These are phyloP conservation scores for Luffa aegyptiaca DNA, from an alignment of 306 rosid species.

Conservation along the genomic window DNA sequence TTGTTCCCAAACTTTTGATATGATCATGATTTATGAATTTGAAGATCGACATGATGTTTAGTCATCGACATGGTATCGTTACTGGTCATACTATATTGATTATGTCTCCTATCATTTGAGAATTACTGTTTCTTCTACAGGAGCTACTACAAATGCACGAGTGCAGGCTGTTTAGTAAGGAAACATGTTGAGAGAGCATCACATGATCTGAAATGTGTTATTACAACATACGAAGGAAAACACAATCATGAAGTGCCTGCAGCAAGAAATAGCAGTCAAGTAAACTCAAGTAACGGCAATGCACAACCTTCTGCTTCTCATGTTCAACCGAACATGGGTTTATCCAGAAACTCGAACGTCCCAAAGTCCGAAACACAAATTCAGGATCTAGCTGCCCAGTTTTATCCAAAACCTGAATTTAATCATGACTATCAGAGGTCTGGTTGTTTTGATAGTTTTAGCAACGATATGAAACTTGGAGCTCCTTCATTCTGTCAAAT, in stretches of 20 bases:
- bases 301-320: slow-evolving; percentile 19
- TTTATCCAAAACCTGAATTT: slow-evolving; percentile 58
- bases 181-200: slow-evolving; percentile 95
- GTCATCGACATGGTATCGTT: background rate
- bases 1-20: background rate
- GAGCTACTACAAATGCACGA: slow-evolving; percentile 97
- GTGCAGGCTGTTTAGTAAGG: slow-evolving; percentile 73
- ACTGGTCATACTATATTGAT: background rate
- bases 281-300: slow-evolving; percentile 30
- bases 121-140: slow-evolving; percentile 19
- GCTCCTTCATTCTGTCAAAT: slow-evolving; percentile 44
- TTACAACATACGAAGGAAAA: slow-evolving; percentile 82
- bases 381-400: slow-evolving; percentile 39
- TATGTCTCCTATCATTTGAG: background rate
- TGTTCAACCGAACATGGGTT: slow-evolving; percentile 29
- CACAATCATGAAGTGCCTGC: slow-evolving; percentile 82
- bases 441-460: slow-evolving; percentile 37
- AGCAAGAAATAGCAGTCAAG: slow-evolving; percentile 51
- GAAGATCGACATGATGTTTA: background rate
- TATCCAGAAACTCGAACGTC: slow-evolving; percentile 24
- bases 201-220: slow-evolving; percentile 51
- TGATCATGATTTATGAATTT: background rate
- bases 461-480: slow-evolving; percentile 40
- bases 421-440: slow-evolving; percentile 35
- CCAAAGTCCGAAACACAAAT: slow-evolving; percentile 33